These are phyloP conservation scores for Malus domestica DNA, from an alignment of 306 rosid species.

Conservation along the genomic window DNA sequence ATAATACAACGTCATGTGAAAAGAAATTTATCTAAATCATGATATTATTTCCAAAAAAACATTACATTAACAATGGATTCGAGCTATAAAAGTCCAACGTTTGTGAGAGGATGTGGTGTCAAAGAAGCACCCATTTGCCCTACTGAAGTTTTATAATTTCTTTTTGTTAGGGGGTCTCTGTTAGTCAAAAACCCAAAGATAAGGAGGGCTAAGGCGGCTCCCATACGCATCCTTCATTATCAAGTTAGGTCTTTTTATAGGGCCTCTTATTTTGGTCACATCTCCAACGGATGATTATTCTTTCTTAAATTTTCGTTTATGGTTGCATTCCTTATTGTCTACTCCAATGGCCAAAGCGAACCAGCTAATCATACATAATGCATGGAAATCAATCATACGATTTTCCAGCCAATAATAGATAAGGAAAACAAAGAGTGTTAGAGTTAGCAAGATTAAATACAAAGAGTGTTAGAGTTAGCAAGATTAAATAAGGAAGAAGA, in stretches of 20 bases:
- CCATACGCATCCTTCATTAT: neutral
- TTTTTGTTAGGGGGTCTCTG: neutral
- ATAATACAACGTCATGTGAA: too few species aligned
- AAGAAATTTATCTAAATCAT: too few species aligned
- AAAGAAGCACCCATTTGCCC: neutral
- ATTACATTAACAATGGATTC: too few species aligned
- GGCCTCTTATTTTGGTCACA: neutral
- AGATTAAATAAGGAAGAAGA: neutral
- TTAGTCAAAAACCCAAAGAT: conserved; percentile 8
- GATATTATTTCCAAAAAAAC: neutral
- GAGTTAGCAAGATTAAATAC: neutral
- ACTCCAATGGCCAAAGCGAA: neutral
- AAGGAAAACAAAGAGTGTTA: neutral
- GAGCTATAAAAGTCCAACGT: too few species aligned
- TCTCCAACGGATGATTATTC: neutral
- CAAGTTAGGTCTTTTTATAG: neutral
- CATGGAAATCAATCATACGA: neutral
- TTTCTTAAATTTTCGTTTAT: neutral
- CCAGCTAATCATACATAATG: neutral
- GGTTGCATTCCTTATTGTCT: neutral
- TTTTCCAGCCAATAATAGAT: neutral
- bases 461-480: neutral
- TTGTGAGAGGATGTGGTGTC: neutral
- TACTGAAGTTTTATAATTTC: neutral
- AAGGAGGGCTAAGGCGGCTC: neutral